Evolutionary conservation across 108 stramenopile genomes (phyloP).

Genomic region (Cyclotella sp.): DNA sequence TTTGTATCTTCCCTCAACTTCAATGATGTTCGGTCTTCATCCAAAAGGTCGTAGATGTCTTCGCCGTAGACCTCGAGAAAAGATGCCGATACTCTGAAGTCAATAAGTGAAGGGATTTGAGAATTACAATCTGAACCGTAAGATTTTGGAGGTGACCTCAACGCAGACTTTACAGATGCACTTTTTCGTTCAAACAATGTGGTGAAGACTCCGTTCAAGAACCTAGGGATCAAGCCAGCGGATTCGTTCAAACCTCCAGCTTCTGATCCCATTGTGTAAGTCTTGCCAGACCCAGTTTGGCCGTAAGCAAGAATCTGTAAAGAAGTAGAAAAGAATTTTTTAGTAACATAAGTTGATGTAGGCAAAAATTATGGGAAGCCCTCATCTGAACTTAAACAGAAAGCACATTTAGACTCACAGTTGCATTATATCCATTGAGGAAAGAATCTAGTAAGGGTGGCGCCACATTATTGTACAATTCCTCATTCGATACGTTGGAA

Average conservation of each 20-base stretch:
- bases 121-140: neutral
- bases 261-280: conserved; percentile 91
- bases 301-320: conserved; percentile 67
- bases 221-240: conserved; percentile 88
- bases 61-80: conserved; percentile 97
- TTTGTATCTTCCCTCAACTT: conserved; percentile 66
- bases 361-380: neutral
- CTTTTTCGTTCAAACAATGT: conserved; percentile 48
- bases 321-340: neutral
- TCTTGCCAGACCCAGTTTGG: conserved; percentile 68
- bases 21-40: conserved; percentile 66
- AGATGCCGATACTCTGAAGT: conserved; percentile 73
- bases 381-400: neutral
- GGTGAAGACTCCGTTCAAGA: conserved; percentile 84
- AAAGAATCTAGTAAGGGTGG: conserved; percentile 77
- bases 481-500: conserved; percentile 55
- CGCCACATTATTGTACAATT: conserved; percentile 77
- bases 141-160: conserved; percentile 19
- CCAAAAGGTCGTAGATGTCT: conserved; percentile 91
- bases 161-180: conserved; percentile 42
- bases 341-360: neutral
- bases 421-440: conserved; percentile 93
- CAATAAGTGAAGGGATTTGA: conserved; percentile 40
- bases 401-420: conserved; percentile 30
- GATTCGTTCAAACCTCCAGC: conserved; percentile 58